Conservation (phyloP, 208 protist species). For the Leishmania braziliensis region DNA sequence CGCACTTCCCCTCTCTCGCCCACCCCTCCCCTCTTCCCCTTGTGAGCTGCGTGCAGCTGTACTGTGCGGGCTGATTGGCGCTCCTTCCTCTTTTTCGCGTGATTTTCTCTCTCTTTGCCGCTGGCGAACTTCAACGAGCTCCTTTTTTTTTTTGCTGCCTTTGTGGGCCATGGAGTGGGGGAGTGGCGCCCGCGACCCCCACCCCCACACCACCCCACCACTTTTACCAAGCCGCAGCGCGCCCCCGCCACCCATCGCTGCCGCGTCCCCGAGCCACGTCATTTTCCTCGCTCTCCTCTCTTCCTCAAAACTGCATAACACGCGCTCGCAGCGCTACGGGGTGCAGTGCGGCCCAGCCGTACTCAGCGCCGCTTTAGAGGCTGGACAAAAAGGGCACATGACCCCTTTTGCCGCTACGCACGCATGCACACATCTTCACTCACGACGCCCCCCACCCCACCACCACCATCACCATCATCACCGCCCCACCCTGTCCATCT, state of each 20-base stretch:
- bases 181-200: no score
- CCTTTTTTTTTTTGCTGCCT: no score
- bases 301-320: no score
- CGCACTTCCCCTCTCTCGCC: not conserved
- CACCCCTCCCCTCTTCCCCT: not conserved
- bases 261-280: no score
- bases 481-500: not conserved
- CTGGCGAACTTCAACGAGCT: no score
- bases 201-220: no score
- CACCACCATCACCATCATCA: not conserved
- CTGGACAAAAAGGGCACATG: constrained; percentile 1
- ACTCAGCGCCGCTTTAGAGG: not conserved
- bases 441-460: not conserved
- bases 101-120: not conserved
- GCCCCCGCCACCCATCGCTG: no score
- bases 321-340: not conserved
- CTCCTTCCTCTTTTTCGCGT: not conserved
- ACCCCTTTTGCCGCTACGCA: not conserved
- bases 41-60: not conserved
- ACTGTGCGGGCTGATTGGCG: not conserved
- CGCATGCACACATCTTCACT: not conserved
- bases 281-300: no score
- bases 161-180: not conserved
- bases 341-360: not conserved
- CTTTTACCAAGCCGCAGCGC: no score